phyloP scores from a whole-genome alignment of 192 early-diverging fungal species.

The Coemansia sp. region DNA sequence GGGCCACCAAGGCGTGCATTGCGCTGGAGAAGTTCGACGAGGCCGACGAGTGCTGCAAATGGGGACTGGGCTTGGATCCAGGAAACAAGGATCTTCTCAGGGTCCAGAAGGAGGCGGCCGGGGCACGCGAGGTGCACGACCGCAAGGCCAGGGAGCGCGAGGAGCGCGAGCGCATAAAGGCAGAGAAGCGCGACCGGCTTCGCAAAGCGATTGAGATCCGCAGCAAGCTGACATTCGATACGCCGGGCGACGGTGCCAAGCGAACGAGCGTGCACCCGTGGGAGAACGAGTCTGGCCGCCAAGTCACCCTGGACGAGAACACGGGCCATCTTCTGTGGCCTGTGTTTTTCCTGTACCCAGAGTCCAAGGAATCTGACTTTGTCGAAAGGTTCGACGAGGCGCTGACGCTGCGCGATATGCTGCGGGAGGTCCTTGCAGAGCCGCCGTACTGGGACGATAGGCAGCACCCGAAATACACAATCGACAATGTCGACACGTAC shows the following conservation, averaged over 20 bases:
- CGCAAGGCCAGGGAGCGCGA: constrained; percentile 31
- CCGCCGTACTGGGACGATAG: constrained; percentile 83
- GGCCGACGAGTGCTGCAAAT: constrained; percentile 81
- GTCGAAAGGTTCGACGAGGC: constrained; percentile 84
- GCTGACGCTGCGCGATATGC: constrained; percentile 78
- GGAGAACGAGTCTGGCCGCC: constrained; percentile 53
- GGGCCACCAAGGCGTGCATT: constrained; percentile 80
- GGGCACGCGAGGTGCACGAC: constrained; percentile 12
- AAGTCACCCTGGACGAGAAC: constrained; percentile 58
- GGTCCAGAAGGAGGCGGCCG: constrained; percentile 35
- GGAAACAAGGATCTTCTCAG: constrained; percentile 52
- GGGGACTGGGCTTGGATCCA: constrained; percentile 69
- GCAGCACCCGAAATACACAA: constrained; percentile 59
- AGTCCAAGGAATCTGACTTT: constrained; percentile 86
- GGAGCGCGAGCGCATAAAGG: constrained; percentile 45
- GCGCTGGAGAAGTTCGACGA: constrained; percentile 81
- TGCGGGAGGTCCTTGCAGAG: constrained; percentile 76
- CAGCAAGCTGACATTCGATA: constrained; percentile 34
- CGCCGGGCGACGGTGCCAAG: constrained; percentile 2
- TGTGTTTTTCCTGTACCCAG: constrained; percentile 92
- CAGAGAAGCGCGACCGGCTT: constrained; percentile 51
- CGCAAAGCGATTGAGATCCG: constrained; percentile 56
- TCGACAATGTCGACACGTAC: constrained; percentile 74
- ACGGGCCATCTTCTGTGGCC: constrained; percentile 74
- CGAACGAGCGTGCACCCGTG: constrained; percentile 14